phyloP scores from a whole-genome alignment of 495 filamentous ascomycete genomes.

The Emericellopsis terricola region DNA sequence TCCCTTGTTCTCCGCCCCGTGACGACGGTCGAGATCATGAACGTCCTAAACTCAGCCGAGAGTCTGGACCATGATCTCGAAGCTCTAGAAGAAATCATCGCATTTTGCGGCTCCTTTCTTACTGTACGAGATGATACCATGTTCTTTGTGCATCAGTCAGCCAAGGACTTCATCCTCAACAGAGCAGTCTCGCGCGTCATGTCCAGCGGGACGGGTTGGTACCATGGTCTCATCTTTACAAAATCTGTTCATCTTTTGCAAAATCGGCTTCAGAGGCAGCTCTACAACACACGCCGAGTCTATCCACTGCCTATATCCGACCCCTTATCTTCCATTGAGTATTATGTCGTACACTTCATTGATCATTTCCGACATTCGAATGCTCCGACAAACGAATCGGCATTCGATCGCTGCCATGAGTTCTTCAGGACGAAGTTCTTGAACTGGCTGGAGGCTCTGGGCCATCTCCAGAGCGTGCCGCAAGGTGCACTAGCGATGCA shows the following conservation, averaged over 20 bases:
- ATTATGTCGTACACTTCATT: slow-evolving; percentile 20
- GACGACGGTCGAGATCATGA: slow-evolving; percentile 4
- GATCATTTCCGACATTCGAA: slow-evolving; percentile 9
- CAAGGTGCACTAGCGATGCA: not conserved
- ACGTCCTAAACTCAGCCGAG: not conserved
- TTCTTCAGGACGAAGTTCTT: slow-evolving; percentile 1
- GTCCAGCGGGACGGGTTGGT: slow-evolving; percentile 3
- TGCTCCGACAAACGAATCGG: not conserved
- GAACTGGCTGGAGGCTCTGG: slow-evolving; percentile 3
- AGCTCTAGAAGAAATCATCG: slow-evolving; percentile 4
- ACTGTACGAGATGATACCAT: slow-evolving; percentile 11
- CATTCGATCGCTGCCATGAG: not conserved
- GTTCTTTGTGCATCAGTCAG: slow-evolving; percentile 25
- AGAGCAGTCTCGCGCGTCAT: slow-evolving; percentile 4
- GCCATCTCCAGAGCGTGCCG: not conserved
- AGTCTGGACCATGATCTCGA: not conserved
- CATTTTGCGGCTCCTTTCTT: slow-evolving; percentile 15
- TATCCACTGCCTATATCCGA: slow-evolving; percentile 8
- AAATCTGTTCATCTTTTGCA: slow-evolving; percentile 9
- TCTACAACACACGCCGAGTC: not conserved
- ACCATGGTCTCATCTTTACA: slow-evolving; percentile 14
- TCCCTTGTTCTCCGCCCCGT: slow-evolving; percentile 6
- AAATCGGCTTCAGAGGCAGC: slow-evolving; percentile 2
- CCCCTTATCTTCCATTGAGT: slow-evolving; percentile 12
- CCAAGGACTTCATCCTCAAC: slow-evolving; percentile 16